Percentiles rank a stretch among this genome's conserved stretches.
Conservation (phyloP, 2,329 filamentous ascomycete genomes). For the Cytospora piceae region DNA sequence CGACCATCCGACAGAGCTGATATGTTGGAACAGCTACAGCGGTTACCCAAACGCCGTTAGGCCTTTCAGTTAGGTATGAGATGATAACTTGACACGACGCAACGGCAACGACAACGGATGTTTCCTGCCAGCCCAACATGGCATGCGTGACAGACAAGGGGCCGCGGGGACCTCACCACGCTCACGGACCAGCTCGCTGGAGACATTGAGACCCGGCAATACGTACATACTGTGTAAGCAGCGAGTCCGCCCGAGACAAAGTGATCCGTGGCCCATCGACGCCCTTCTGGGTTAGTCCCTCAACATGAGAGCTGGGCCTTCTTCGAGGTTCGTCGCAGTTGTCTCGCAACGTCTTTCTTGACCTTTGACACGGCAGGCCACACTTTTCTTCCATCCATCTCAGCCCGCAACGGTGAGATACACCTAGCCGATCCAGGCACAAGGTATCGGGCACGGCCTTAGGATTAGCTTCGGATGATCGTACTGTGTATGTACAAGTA, state of each 20-base stretch:
- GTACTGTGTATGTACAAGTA: constrained; percentile 7
- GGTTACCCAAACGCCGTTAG: constrained; percentile 32
- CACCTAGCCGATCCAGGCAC: background rate
- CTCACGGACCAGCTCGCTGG: constrained; percentile 35
- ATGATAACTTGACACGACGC: constrained; percentile 40
- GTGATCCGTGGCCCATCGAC: constrained; percentile 33
- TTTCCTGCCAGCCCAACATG: constrained; percentile 41
- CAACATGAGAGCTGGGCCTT: constrained; percentile 23
- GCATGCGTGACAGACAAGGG: constrained; percentile 34
- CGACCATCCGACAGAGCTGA: constrained; percentile 11
- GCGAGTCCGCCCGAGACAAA: constrained; percentile 37
- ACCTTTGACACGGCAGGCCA: background rate
- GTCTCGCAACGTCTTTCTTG: constrained; percentile 23
- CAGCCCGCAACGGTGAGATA: constrained; percentile 3
- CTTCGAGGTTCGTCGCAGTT: constrained; percentile 24
- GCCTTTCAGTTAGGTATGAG: constrained; percentile 34
- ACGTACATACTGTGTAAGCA: constrained; percentile 32
- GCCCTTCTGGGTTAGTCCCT: constrained; percentile 21
- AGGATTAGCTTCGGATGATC: constrained; percentile 24
- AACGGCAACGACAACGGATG: constrained; percentile 48
- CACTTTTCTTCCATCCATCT: constrained; percentile 4
- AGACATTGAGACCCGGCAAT: constrained; percentile 28
- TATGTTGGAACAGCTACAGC: constrained; percentile 36
- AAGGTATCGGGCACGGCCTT: constrained; percentile 1
- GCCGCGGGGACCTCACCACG: background rate